phyloP scores from a whole-genome alignment of 2,329 filamentous ascomycete genomes.

The Alternaria alternata region DNA sequence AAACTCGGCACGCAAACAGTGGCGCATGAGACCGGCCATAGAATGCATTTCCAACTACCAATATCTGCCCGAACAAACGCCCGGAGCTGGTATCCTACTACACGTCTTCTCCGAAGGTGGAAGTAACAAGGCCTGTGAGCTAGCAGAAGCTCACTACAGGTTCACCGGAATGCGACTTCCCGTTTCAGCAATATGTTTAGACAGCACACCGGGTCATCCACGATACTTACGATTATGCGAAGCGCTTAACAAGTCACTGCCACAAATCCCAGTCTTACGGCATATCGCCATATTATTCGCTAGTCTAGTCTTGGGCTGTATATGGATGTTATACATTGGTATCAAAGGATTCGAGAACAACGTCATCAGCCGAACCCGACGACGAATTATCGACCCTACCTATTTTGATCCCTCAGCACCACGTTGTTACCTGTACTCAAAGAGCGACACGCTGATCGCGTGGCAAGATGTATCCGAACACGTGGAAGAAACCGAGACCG shows the following conservation, averaged over 20 bases:
- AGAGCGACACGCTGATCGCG: slow-evolving; percentile 63
- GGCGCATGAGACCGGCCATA: slow-evolving; percentile 29
- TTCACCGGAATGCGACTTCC: slow-evolving; percentile 27
- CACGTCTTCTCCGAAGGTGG: slow-evolving; percentile 44
- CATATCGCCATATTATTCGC: slow-evolving; percentile 25
- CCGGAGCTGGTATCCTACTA: slow-evolving; percentile 24
- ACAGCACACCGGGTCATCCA: slow-evolving; percentile 41
- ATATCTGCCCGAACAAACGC: neutral
- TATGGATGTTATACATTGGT: slow-evolving; percentile 29
- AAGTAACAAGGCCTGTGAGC: slow-evolving; percentile 37
- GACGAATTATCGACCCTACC: slow-evolving; percentile 20
- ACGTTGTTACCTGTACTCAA: slow-evolving; percentile 65
- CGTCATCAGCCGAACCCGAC: slow-evolving; percentile 27
- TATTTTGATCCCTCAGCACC: slow-evolving; percentile 42
- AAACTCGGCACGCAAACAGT: slow-evolving; percentile 27
- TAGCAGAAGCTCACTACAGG: slow-evolving; percentile 30
- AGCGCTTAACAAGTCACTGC: slow-evolving; percentile 33
- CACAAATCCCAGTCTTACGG: slow-evolving; percentile 26
- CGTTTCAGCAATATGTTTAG: slow-evolving; percentile 30
- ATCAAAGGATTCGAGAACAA: slow-evolving; percentile 34
- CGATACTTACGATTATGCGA: slow-evolving; percentile 32
- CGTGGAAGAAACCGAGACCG: slow-evolving; percentile 53
- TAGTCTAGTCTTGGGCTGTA: slow-evolving; percentile 19
- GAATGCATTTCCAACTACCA: slow-evolving; percentile 21
- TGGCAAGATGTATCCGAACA: slow-evolving; percentile 64